Conservation (phyloP, 2,329 filamentous ascomycete species). For the Fusarium sp. region DNA sequence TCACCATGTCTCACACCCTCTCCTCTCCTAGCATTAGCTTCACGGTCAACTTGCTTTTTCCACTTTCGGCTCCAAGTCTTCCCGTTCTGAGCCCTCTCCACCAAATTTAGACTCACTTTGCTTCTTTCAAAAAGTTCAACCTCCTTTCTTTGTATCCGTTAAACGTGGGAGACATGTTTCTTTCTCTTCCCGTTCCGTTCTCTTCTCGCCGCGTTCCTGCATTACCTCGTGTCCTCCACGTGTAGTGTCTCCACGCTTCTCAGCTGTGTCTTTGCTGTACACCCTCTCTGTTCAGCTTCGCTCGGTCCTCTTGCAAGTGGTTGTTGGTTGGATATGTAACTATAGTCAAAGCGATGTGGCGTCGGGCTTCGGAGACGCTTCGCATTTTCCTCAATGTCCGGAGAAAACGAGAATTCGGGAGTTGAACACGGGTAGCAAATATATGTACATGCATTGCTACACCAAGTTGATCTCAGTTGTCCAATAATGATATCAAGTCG, state of each 20-base stretch:
- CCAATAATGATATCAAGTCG: background rate
- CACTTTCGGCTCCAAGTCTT: background rate
- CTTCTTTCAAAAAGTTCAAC: conserved; percentile 2
- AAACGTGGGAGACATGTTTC: conserved; percentile 37
- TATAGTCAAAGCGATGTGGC: conserved; percentile 16
- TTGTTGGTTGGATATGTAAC: conserved; percentile 6
- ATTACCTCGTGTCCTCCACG: conserved; percentile 43
- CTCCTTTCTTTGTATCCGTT: conserved; percentile 14
- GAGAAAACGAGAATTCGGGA: background rate
- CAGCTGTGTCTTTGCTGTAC: background rate
- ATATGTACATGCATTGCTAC: background rate
- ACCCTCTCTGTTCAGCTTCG: conserved; percentile 6
- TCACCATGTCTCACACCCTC: conserved; percentile 19
- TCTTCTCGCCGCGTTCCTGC: conserved; percentile 9
- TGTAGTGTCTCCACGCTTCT: conserved; percentile 23
- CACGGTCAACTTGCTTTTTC: conserved; percentile 22
- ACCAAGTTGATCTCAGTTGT: background rate
- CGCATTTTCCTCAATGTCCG: background rate
- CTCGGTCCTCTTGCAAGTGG: background rate
- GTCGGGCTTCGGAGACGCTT: conserved; percentile 9
- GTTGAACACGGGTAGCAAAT: background rate
- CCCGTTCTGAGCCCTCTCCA: background rate
- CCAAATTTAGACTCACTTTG: conserved; percentile 1
- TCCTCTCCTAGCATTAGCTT: conserved; percentile 1
- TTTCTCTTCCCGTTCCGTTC: conserved; percentile 8